phyloP scores from a whole-genome alignment of 768 basidiomycete species.

The Coprinellus micaceus region DNA sequence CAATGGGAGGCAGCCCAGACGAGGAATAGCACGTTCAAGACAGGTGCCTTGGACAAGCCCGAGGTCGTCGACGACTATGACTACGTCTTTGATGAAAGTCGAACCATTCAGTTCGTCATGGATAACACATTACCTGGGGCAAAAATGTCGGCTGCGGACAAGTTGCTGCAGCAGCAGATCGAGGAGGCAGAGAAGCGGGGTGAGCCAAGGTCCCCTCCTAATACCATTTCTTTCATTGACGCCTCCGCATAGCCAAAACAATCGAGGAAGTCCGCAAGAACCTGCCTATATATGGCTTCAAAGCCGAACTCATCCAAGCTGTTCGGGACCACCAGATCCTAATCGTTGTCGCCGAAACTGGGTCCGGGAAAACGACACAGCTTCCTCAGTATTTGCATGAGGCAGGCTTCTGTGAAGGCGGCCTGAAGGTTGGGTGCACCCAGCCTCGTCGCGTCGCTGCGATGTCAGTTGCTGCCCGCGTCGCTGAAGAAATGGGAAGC shows the following conservation, averaged over 20 bases:
- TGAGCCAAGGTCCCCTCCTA: conserved; percentile 31
- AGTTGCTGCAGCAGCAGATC: conserved; percentile 79
- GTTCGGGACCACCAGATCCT: conserved; percentile 91
- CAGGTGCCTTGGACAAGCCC: conserved; percentile 87
- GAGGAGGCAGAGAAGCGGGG: conserved; percentile 89
- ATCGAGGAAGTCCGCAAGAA: conserved; percentile 95
- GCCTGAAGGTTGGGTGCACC: conserved; percentile 90
- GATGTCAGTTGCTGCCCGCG: conserved; percentile 98
- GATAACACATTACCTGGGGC: conserved; percentile 69
- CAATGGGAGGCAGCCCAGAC: conserved; percentile 97
- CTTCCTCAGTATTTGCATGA: conserved; percentile 98
- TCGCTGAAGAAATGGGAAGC: conserved; percentile 97
- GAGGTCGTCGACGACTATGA: conserved; percentile 86
- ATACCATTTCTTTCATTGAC: neutral
- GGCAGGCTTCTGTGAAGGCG: conserved; percentile 87
- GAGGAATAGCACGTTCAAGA: conserved; percentile 81
- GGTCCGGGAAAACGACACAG: conserved; percentile 98
- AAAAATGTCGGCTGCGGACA: conserved; percentile 79
- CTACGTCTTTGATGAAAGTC: conserved; percentile 97
- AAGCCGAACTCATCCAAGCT: conserved; percentile 84
- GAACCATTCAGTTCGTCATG: conserved; percentile 94
- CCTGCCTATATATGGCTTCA: conserved; percentile 86
- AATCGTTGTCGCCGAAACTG: conserved; percentile 97
- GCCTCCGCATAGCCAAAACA: conserved; percentile 54
- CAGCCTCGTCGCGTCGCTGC: conserved; percentile 98